Evolutionary conservation across 257 asterid genomes (phyloP), one percentile per base, ranked within the genome.

Genomic region (Datura wrightii): DNA sequence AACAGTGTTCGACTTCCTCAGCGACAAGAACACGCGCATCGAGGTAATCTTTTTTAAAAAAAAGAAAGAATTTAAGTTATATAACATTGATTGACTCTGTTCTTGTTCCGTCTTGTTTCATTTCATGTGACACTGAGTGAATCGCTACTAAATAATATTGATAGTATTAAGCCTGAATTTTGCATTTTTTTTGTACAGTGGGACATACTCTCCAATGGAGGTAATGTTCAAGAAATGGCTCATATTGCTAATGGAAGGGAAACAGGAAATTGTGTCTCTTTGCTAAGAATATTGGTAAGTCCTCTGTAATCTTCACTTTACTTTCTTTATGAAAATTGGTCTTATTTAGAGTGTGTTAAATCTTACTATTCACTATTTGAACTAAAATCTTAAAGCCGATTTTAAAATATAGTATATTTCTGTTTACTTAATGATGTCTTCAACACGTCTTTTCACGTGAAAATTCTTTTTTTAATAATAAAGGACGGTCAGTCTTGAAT

Each of bases 121-220:
- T 8, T 48, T 48, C 8, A 9, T 8, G 11, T 48, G 11, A 8
- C 54, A 48, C 13, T 48, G 3, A 48, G 0, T 24, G 4, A 39
- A 48, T 48, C 8, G 13, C 11, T 48, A 48, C 13, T 39, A 39
- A 39, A 39, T 13, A 8, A 83, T 4, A 54, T 3, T n/a, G n/a
- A 42, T 3, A 18, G 56, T 0, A 10, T 52, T 52, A 52, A 9
- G 10, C 16, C 10, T 10, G 15, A 10, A 3, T 52, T 52, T 52
- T 52, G 56, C 16, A 39, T 4, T 39, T 4, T 39, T 39, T 39
- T 39, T 39, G 4, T 39, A 13, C 55, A 91, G 94, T 89, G 93
- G 93, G 94, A 92, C 82, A 82, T 84, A 67, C 89, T 89, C 39
- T 82, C 86, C 0, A 83, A 63, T 58, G 90, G 90, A 16, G 88